Base-by-base conservation (phyloP, 345 rosid genomes). In the Hibiscus trionum region DNA sequence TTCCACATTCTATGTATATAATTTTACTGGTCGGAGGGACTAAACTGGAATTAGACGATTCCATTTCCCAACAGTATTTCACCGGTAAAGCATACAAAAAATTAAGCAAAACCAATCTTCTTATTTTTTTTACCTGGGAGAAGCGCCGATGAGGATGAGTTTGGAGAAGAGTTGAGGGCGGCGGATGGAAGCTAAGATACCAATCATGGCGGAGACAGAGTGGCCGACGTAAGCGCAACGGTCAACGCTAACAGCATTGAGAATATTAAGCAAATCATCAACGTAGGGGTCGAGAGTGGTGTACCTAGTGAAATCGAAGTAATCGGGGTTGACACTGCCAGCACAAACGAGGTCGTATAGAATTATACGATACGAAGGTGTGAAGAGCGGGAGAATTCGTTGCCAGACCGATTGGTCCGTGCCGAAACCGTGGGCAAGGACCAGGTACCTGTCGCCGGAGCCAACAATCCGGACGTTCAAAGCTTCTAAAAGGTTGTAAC, bases 321-420 rank as follows among this genome's bases (percentile, higher is more conserved):
- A 82, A 44, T 84, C 91, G 9, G 98, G 97, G 27, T 87, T 90
- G 59, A 90, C 96, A n/a, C 88, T 91, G 2, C 95, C 93, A 24
- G 98, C 95, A 57, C 96, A 91, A 6, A 89, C 96, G 8, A 91
- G 88, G 76, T 94, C 97, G 42, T 81, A 90, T 58, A 94, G 88
- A 47, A 91, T 78, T 35, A 94, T 75, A 15, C 83, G 73, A 77
- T 87, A 87, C 65, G 75, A 71, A 2, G 72, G 84, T 0, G 84
- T 72, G 74, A 94, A 84, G 61, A 65, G 80, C 1, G 93, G 97
- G 56, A 94, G 88, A 77, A 94, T 86, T 26, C 86, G 83, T 50
- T 90, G 91, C 97, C 98, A 94, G 0, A 90, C 91, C 0, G 91
- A 88, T 60, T 94, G 98, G 80, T 94, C 97, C 0, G 96, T 88